Conservation (phyloP, 345 rosid genomes). For the Murraya paniculata region DNA sequence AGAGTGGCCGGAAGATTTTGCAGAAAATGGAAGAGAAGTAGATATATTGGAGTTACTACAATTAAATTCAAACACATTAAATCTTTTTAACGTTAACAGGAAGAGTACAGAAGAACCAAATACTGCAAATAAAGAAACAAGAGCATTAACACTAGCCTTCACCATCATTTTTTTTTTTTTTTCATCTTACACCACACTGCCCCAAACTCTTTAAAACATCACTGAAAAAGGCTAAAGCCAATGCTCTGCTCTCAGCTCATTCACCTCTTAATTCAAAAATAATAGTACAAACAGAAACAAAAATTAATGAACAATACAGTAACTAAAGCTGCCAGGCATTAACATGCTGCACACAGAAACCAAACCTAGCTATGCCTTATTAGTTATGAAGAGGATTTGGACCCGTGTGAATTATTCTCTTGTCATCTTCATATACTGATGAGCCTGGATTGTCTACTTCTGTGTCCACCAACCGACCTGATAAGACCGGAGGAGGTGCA, state of each 20-base stretch:
- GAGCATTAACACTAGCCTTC: slow-evolving; percentile 61
- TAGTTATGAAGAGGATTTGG: slow-evolving; percentile 96
- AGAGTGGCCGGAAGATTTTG: neutral
- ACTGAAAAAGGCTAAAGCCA: slow-evolving; percentile 45
- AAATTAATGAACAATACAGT: neutral
- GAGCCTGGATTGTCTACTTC: slow-evolving; percentile 35
- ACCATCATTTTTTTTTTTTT: neutral
- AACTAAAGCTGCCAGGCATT: slow-evolving; percentile 16
- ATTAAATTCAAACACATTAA: slow-evolving; percentile 26
- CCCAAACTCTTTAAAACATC: slow-evolving; percentile 25
- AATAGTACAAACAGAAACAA: slow-evolving; percentile 1
- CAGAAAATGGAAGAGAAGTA: slow-evolving; percentile 10
- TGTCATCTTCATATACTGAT: slow-evolving; percentile 57
- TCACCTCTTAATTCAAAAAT: slow-evolving; percentile 24
- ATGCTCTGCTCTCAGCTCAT: slow-evolving; percentile 39
- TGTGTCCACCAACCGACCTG: slow-evolving; percentile 21
- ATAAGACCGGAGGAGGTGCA: slow-evolving; percentile 28
- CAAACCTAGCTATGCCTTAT: neutral
- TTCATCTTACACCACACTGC: slow-evolving; percentile 7
- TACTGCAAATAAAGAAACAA: slow-evolving; percentile 39
- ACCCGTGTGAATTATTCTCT: slow-evolving; percentile 85
- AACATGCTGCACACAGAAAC: slow-evolving; percentile 6
- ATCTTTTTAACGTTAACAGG: slow-evolving; percentile 18
- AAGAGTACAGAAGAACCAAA: slow-evolving; percentile 20
- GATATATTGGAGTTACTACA: slow-evolving; percentile 25